phyloP scores from a whole-genome alignment of 2,329 filamentous ascomycete genomes.

The Botryosphaeria dothidea region DNA sequence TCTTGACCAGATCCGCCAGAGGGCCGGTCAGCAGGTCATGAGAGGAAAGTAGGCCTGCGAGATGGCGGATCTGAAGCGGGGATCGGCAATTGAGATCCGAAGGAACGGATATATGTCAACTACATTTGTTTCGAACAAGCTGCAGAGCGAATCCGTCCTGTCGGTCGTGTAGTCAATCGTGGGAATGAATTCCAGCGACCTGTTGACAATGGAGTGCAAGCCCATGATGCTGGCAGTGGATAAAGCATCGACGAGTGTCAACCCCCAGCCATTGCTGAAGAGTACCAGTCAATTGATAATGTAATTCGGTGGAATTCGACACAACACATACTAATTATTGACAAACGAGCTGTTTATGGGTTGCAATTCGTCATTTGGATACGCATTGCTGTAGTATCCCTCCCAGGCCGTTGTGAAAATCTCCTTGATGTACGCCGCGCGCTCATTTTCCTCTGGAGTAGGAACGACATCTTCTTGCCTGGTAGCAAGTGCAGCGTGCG shows the following conservation, averaged over 20 bases:
- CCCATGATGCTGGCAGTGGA: slow-evolving; percentile 79
- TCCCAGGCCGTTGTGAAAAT: slow-evolving; percentile 37
- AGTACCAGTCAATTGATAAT: background rate
- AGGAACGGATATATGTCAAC: too few relatives aligned
- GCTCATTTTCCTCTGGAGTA: slow-evolving; percentile 19
- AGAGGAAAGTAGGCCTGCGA: slow-evolving; percentile 76
- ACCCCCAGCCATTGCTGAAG: slow-evolving; percentile 78
- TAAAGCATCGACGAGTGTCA: slow-evolving; percentile 77
- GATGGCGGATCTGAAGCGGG: slow-evolving; percentile 69
- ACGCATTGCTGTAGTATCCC: slow-evolving; percentile 69
- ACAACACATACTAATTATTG: slow-evolving; percentile 65
- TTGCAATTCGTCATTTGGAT: slow-evolving; percentile 72
- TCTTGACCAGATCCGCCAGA: slow-evolving; percentile 50
- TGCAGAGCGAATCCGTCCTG: slow-evolving; percentile 59
- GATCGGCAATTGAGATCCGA: background rate
- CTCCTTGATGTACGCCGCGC: slow-evolving; percentile 36
- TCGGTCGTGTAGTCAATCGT: slow-evolving; percentile 65
- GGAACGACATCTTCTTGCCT: background rate
- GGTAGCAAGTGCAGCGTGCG: background rate
- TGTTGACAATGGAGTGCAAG: slow-evolving; percentile 65
- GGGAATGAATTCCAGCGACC: slow-evolving; percentile 71
- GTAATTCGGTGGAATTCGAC: too few relatives aligned
- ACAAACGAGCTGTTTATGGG: slow-evolving; percentile 65
- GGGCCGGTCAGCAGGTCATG: slow-evolving; percentile 75
- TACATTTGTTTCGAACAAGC: slow-evolving; percentile 76